These are phyloP conservation scores for Globisporangium nunn DNA, from an alignment of 352 stramenopile species.

Conservation along the genomic window DNA sequence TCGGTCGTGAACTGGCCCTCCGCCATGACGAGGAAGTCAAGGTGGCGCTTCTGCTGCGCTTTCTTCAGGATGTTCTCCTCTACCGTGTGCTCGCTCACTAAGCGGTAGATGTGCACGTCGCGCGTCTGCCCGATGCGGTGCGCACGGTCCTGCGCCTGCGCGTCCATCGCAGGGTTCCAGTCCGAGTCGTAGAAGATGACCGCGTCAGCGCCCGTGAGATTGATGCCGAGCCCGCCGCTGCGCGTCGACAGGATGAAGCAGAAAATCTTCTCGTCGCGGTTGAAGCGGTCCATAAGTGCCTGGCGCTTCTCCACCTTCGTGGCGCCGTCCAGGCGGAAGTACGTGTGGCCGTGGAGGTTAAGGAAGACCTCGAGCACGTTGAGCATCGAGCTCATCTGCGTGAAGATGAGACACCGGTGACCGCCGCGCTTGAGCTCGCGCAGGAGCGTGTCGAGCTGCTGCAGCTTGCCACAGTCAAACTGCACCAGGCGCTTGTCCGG, in stretches of 20 bases:
- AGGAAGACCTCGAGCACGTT: conserved; percentile 99
- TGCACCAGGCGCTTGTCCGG: conserved; percentile 97
- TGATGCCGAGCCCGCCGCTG: conserved; percentile 97
- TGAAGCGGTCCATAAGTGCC: conserved; percentile 98
- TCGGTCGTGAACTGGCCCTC: conserved; percentile 72
- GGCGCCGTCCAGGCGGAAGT: conserved; percentile 96
- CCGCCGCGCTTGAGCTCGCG: conserved; percentile 92
- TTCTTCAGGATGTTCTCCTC: conserved; percentile 99
- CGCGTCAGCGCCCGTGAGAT: conserved; percentile 96
- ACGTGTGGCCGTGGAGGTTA: conserved; percentile 96
- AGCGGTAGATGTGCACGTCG: conserved; percentile 98
- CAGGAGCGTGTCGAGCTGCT: conserved; percentile 88
- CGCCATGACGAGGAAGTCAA: conserved; percentile 92
- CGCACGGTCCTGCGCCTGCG: conserved; percentile 93
- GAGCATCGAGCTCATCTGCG: conserved; percentile 99
- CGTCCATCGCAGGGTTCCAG: conserved; percentile 94
- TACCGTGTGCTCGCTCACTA: conserved; percentile 96
- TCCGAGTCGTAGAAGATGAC: conserved; percentile 93
- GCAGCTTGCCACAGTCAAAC: conserved; percentile 94
- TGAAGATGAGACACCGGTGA: conserved; percentile 95
- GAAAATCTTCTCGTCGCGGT: conserved; percentile 95
- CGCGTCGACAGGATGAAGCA: conserved; percentile 98
- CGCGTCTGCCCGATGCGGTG: conserved; percentile 97
- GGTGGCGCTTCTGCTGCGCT: conserved; percentile 94
- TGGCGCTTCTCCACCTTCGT: conserved; percentile 96